A percentile compares a stretch with the other conserved stretches of the same genome.
Conservation (phyloP, 2,329 filamentous ascomycete genomes). For the Tolypocladium tropicale region DNA sequence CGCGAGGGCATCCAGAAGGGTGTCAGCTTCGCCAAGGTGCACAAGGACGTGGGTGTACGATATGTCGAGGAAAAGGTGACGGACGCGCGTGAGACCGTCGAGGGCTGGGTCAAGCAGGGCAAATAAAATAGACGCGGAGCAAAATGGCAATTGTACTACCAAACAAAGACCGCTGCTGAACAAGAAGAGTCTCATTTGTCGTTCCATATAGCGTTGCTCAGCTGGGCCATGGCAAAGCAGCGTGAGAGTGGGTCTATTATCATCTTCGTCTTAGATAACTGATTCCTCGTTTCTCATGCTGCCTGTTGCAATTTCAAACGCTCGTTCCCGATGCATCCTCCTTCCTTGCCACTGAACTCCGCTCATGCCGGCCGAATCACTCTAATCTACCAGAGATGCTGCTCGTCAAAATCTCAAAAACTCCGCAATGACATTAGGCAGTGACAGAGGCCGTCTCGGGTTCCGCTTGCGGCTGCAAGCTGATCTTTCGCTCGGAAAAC, state of each 20-base stretch:
- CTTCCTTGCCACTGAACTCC: slow-evolving; percentile 8
- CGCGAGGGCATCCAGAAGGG: slow-evolving; percentile 60
- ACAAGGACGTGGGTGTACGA: slow-evolving; percentile 57
- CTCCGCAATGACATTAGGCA: not conserved
- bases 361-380: slow-evolving; percentile 7
- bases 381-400: not conserved
- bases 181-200: slow-evolving; percentile 20
- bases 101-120: slow-evolving; percentile 87
- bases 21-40: slow-evolving; percentile 63
- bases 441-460: slow-evolving; percentile 14
- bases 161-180: slow-evolving; percentile 22
- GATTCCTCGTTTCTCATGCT: not conserved
- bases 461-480: slow-evolving; percentile 8
- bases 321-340: not conserved
- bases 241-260: not conserved
- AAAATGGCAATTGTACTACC: slow-evolving; percentile 24
- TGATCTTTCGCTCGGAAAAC: slow-evolving; percentile 23
- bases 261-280: not conserved
- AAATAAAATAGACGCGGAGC: slow-evolving; percentile 55
- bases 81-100: slow-evolving; percentile 63
- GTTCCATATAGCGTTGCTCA: not conserved
- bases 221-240: no score
- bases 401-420: not conserved
- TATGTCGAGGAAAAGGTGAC: slow-evolving; percentile 76
- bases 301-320: not conserved